Evolutionary conservation across 1,139 yeast genomes (phyloP).

Genomic region (Zygosaccharomyces pseudobailii): DNA sequence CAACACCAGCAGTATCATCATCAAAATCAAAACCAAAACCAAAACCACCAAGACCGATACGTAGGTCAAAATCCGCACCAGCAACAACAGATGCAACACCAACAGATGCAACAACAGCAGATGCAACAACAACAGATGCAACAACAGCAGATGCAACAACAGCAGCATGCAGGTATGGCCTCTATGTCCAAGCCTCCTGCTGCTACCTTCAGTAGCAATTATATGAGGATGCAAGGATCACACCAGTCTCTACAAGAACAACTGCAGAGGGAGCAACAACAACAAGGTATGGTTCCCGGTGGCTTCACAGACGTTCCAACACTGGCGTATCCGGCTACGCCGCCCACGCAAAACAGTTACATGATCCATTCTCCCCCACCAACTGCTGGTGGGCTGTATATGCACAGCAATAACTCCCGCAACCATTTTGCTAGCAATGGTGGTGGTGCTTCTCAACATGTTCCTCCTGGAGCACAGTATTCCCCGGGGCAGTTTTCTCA

Average conservation of each 20-base stretch:
- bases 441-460: constrained; percentile 10
- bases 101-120: constrained; percentile 9
- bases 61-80: too few species aligned
- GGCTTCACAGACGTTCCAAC: constrained; percentile 32
- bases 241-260: constrained; percentile 38
- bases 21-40: too few species aligned
- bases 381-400: constrained; percentile 23
- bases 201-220: constrained; percentile 33
- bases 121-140: constrained; percentile 10
- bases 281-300: constrained; percentile 13
- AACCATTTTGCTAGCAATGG: constrained; percentile 18
- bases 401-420: constrained; percentile 29
- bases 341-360: constrained; percentile 17
- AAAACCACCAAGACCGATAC: too few species aligned
- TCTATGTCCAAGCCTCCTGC: constrained; percentile 29
- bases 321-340: constrained; percentile 29
- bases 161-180: constrained; percentile 22
- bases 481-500: constrained; percentile 31
- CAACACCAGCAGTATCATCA: constrained; percentile 17
- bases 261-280: constrained; percentile 22
- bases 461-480: constrained; percentile 17
- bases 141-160: constrained; percentile 25
- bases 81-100: neutral
- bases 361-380: constrained; percentile 24
- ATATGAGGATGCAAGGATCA: constrained; percentile 37